Base-by-base conservation (phyloP, 1,139 yeast genomes). In the Yamadazyma siamensis region DNA sequence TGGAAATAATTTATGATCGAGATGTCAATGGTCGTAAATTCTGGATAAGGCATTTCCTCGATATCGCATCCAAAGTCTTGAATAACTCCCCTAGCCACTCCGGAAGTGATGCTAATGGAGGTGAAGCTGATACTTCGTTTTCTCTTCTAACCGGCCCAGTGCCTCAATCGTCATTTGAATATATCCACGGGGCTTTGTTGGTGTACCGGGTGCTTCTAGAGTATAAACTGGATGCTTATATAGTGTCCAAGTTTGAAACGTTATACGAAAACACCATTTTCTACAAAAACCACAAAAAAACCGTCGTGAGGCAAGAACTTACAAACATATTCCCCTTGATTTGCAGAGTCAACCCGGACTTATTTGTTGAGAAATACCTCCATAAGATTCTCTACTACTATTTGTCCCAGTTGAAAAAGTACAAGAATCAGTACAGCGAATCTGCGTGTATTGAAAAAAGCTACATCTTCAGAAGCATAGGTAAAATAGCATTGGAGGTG, bases 201-300 rank as follows among this genome's bases (percentile, higher is more conserved):
- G 94, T 86, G 0, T 88, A 81, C 52, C 70, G 94, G 25, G 96
- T 87, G 49, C 65, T 91, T 19, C 69, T 89, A n/a, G 71, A 74
- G 49, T 80, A 85, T 44, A 65, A 85, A 55, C 77, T 74, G 32
- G 81, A 82, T 27, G 52, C 66, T 1, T 66, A 60, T 40, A 55
- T 68, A 26, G 46, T 49, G 18, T 52, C 65, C 10, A 79, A 79
- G 49, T 83, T 85, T 46, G 85, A 81, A 35, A 80, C 77, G 25
- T 81, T 88, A 17, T 86, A 86, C 54, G 94, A 85, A 43, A 77
- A 81, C 10, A 71, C 88, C 10, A 71, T 85, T 54, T 64, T 75
- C 24, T 83, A 82, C 56, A 85, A 83, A 49, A 89, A 85, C 44
- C 87, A 85, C 56, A 83, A 83, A 48, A 75, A 83, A 30, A 65